Conservation (phyloP, 176 grass and related monocot species). For the Dactylis glomerata region DNA sequence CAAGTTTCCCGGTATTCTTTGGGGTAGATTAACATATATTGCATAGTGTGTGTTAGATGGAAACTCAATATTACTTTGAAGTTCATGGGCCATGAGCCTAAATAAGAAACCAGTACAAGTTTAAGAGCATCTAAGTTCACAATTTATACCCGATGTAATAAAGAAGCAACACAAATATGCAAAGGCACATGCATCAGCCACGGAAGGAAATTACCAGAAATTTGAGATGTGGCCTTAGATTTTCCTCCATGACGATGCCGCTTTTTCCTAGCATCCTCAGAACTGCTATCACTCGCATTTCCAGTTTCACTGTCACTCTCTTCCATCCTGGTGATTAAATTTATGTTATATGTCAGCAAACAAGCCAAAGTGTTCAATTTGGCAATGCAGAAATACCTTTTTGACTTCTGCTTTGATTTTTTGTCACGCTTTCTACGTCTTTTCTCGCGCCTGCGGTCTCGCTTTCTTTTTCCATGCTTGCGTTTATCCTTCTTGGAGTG, state of each 20-base stretch:
- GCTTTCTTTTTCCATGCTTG: conserved; percentile 75
- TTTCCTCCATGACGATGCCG: conserved; percentile 39
- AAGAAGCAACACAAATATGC: background rate
- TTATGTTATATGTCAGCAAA: conserved; percentile 15
- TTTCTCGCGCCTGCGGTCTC: conserved; percentile 67
- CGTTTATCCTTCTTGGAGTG: conserved; percentile 63
- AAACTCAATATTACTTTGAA: background rate
- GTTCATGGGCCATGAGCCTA: background rate
- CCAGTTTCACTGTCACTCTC: conserved; percentile 55
- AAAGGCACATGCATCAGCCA: background rate
- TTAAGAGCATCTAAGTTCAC: background rate
- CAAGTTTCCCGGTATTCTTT: background rate
- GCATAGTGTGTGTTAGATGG: background rate
- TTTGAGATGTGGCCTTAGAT: conserved; percentile 56
- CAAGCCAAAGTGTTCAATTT: conserved; percentile 4
- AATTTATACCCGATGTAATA: conserved; percentile 1
- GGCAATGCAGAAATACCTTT: conserved; percentile 42
- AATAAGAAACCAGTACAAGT: background rate
- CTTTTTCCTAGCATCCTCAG: conserved; percentile 58
- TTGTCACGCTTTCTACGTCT: conserved; percentile 73
- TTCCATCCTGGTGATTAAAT: conserved; percentile 37
- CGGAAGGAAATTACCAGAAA: conserved; percentile 60
- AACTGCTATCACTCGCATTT: conserved; percentile 44
- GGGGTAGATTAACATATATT: background rate
- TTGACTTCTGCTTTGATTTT: conserved; percentile 69